Percentiles rank a stretch among this genome's conserved stretches.
Conservation (phyloP, 2,329 filamentous ascomycete genomes). For the Xylariaceae sp. region DNA sequence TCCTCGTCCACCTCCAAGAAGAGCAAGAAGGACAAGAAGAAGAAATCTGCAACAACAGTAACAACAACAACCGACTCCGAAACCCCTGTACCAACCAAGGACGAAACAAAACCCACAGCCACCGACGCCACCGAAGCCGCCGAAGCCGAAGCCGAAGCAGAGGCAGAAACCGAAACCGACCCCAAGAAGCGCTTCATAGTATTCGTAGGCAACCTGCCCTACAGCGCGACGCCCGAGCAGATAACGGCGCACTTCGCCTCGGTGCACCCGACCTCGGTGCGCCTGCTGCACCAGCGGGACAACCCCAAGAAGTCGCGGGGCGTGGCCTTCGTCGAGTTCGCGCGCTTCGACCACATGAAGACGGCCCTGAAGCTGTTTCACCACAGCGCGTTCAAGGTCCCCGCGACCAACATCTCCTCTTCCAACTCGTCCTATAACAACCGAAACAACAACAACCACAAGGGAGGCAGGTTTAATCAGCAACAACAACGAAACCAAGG, state of each 20-base stretch:
- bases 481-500: too few species aligned
- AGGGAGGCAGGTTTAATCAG: too few species aligned
- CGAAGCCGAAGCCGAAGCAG: slow-evolving; percentile 26
- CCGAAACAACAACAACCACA: background rate
- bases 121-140: slow-evolving; percentile 27
- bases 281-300: slow-evolving; percentile 73
- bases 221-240: slow-evolving; percentile 73
- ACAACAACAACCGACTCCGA: background rate
- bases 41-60: slow-evolving; percentile 30
- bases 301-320: slow-evolving; percentile 72
- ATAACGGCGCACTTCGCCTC: slow-evolving; percentile 80
- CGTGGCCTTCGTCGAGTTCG: slow-evolving; percentile 89
- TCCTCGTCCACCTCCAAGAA: slow-evolving; percentile 16
- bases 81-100: slow-evolving; percentile 7
- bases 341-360: slow-evolving; percentile 86
- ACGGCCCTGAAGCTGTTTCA: slow-evolving; percentile 91
- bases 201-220: slow-evolving; percentile 92
- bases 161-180: slow-evolving; percentile 11
- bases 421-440: background rate
- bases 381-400: slow-evolving; percentile 73
- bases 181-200: slow-evolving; percentile 70
- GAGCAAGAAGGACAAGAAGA: slow-evolving; percentile 47
- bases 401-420: slow-evolving; percentile 40
- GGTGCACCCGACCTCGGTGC: slow-evolving; percentile 72
- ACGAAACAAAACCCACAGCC: slow-evolving; percentile 4